Evolutionary conservation across 495 filamentous ascomycete species (phyloP), one percentile per base, ranked within the genome.

Genomic region (Penicillium crystallinum): DNA sequence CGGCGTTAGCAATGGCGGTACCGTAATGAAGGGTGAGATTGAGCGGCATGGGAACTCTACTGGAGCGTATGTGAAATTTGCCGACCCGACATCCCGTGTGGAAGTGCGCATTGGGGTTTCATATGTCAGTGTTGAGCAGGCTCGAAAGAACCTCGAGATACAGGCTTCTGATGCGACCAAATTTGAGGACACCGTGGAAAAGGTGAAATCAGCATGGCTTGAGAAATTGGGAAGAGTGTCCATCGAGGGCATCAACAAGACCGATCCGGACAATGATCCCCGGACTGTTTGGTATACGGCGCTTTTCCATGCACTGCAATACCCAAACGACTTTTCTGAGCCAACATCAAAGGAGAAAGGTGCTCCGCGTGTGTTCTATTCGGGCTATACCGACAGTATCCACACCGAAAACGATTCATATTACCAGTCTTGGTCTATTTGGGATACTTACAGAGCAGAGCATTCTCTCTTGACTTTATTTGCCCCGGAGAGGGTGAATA

Each of bases 381-480:
- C 63, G 0, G 63, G 63, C 6, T 66, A 66, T 22, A 66, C 63
- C 11, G 63, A 66, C 35, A 55, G 53, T 6, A 35, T 63, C 1
- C 55, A 66, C 34, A 52, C 34, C 0, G 41, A 25, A n/a, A 34
- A 54, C 12, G 63, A 66, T 18, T 63, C 60, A 11, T 66, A 66
- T 44, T 66, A 63, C 33, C 63, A 66, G 36, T 66, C 63, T 0
- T 66, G 63, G 63, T 66, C 63, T 3, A 63, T 66, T 30, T 66
- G 63, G 63, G 63, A 66, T 38, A 66, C 63, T 0, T 66, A 63
- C 33, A 49, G 63, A 30, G 63, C 63, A 5, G 63, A 66, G 22
- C 60, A 63, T 22, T 61, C 63, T 1, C 37, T 66, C 0, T 21
- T 66, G 1, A 61, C 63, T 3, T 31, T 66, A 0, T 61, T 66